Percentiles rank a stretch among this genome's conserved stretches.
Evolutionary conservation across 2,329 filamentous ascomycete genomes (phyloP).

Genomic region (Colletotrichum lindemuthianum): DNA sequence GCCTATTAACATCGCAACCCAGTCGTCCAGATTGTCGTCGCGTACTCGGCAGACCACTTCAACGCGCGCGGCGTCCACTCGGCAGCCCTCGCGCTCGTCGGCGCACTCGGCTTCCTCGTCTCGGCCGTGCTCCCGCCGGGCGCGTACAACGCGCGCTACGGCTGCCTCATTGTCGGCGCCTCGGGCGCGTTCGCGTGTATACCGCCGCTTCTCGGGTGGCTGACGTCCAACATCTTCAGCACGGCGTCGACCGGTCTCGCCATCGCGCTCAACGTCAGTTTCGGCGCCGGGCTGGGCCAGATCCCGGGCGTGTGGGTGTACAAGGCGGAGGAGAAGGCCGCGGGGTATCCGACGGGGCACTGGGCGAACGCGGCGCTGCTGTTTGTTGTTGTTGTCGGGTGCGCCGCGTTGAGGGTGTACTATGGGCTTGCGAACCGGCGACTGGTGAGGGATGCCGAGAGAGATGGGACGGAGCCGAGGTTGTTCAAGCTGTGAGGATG

Average conservation of each 20-base stretch:
- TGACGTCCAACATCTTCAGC: conserved; percentile 60
- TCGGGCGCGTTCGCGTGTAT: conserved; percentile 75
- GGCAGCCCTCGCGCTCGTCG: conserved; percentile 49
- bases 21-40: conserved; percentile 53
- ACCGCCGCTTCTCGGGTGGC: conserved; percentile 62
- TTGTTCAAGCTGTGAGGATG: conserved; percentile 52
- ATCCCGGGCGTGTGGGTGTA: conserved; percentile 82
- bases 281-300: conserved; percentile 74
- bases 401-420: conserved; percentile 63
- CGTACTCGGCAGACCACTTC: conserved; percentile 72
- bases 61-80: conserved; percentile 62
- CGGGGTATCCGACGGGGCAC: conserved; percentile 76
- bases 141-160: conserved; percentile 71
- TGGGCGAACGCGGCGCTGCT: conserved; percentile 72
- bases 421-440: conserved; percentile 61
- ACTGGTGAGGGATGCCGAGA: conserved; percentile 45
- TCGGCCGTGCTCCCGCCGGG: conserved; percentile 67
- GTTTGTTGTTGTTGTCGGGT: conserved; percentile 66
- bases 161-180: conserved; percentile 74
- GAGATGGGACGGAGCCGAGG: conserved; percentile 46
- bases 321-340: conserved; percentile 67
- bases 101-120: conserved; percentile 62
- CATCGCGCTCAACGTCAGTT: conserved; percentile 75
- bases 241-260: conserved; percentile 74
- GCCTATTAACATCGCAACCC: neutral